A percentile compares a stretch with the other conserved stretches of the same genome.
These are phyloP conservation scores for Cladophialophora psammophila DNA, from an alignment of 2,329 filamentous ascomycete genomes.

Conservation along the genomic window DNA sequence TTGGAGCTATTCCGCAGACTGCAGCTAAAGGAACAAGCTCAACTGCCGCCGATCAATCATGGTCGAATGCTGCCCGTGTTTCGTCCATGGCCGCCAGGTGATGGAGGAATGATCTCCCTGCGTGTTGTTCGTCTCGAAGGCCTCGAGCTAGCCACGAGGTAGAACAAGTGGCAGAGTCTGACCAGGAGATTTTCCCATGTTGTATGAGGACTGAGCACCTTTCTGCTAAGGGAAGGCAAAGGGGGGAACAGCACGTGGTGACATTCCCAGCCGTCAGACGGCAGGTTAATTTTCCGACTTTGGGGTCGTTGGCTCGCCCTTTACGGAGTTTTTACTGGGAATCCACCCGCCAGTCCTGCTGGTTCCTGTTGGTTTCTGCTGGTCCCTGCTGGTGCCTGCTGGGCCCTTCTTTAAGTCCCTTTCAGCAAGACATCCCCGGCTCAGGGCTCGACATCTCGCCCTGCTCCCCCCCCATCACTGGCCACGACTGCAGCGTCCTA, in stretches of 20 bases:
- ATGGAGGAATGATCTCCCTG: constrained; percentile 13
- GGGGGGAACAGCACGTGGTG: background rate
- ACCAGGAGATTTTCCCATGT: background rate
- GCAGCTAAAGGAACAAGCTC: constrained; percentile 8
- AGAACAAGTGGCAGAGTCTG: background rate
- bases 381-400: too few relatives aligned
- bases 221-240: background rate
- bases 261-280: background rate
- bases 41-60: constrained; percentile 4
- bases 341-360: background rate
- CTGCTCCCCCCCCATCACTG: background rate
- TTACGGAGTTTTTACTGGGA: background rate
- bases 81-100: background rate
- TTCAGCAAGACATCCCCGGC: background rate
- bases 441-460: background rate
- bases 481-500: constrained; percentile 1
- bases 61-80: background rate
- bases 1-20: background rate
- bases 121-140: constrained; percentile 10
- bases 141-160: constrained; percentile 4
- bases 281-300: constrained; percentile 5
- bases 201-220: background rate
- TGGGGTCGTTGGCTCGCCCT: background rate
- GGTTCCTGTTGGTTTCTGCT: too few relatives aligned
- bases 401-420: background rate